Evolutionary conservation across 768 basidiomycete species (phyloP), one percentile per base, ranked within the genome.

Genomic region (Tulasnella sp.): DNA sequence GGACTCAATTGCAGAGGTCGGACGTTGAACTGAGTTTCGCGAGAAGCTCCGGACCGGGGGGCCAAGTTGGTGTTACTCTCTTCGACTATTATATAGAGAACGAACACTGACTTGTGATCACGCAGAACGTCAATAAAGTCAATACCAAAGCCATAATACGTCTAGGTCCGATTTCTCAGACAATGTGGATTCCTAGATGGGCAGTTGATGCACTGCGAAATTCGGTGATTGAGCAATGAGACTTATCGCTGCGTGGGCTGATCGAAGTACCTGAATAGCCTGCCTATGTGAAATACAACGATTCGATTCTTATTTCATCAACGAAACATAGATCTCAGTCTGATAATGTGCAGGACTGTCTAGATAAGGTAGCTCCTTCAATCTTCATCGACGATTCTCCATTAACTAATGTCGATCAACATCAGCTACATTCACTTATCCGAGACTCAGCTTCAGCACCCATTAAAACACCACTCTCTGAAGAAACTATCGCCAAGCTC

Each of bases 111-210:
- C 13, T 6, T 32, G 16, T 20, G 15, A 31, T 19, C 15, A n/a
- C 22, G 12, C 58, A 88, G 83, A 85, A 89, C 57, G 86, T 89
- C 33, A 89, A 89, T 61, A 89, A 87, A 66, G 74, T 88, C n/a
- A 87, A 84, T 53, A 88, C 86, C 12, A 88, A 88, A 61, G 82
- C 75, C 0, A 79, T 76, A 0, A 58, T 81, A 13, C 70, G 80
- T n/a, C n/a, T n/a, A 35, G 83, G 81, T 58, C 63, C 70, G 5
- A 44, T 84, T 7, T 66, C 77, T 45, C 67, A 29, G 29, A 8
- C 72, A 1, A 47, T 64, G 1, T 86, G 83, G 83, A 79, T 87
- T 44, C 84, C 85, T 5, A 46, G 56, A 1, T 87, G 84, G 85
- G 75, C 79, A 3, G 65, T 62, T 28, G 65, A 71, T 5, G 62